These are phyloP conservation scores for Podaxis rugospora DNA, from an alignment of 768 basidiomycete genomes.

Conservation along the genomic window DNA sequence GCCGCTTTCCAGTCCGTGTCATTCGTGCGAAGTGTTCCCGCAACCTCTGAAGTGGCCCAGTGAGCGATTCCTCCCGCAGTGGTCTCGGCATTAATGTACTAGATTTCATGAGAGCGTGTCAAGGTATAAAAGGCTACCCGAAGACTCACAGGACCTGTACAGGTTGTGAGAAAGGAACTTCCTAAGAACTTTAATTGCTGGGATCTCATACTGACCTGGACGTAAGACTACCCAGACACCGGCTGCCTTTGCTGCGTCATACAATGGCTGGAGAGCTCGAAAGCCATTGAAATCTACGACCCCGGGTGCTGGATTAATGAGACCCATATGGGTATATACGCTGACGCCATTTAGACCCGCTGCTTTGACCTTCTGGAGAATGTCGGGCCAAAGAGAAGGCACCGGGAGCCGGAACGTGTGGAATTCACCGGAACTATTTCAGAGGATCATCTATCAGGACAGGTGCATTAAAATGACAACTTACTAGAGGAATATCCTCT, in stretches of 20 bases:
- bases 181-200: neutral
- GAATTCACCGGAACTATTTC: constrained; percentile 73
- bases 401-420: constrained; percentile 81
- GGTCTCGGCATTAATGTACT: constrained; percentile 80
- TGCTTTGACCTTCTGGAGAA: constrained; percentile 78
- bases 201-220: constrained; percentile 47
- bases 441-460: neutral
- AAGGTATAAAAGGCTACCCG: neutral
- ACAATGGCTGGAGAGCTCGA: constrained; percentile 65
- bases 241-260: constrained; percentile 65
- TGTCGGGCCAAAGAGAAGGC: constrained; percentile 75
- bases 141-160: constrained; percentile 34
- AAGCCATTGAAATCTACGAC: constrained; percentile 71
- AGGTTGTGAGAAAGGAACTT: neutral
- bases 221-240: constrained; percentile 79
- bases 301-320: constrained; percentile 70
- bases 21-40: constrained; percentile 68
- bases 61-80: constrained; percentile 69
- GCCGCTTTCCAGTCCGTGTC: constrained; percentile 64
- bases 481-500: constrained; percentile 70
- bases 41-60: constrained; percentile 68
- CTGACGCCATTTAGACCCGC: constrained; percentile 77
- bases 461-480: constrained; percentile 18
- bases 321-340: constrained; percentile 77
- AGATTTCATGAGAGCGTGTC: constrained; percentile 1